Conservation (phyloP, 2,329 filamentous ascomycete genomes). For the Colletotrichum sp. region DNA sequence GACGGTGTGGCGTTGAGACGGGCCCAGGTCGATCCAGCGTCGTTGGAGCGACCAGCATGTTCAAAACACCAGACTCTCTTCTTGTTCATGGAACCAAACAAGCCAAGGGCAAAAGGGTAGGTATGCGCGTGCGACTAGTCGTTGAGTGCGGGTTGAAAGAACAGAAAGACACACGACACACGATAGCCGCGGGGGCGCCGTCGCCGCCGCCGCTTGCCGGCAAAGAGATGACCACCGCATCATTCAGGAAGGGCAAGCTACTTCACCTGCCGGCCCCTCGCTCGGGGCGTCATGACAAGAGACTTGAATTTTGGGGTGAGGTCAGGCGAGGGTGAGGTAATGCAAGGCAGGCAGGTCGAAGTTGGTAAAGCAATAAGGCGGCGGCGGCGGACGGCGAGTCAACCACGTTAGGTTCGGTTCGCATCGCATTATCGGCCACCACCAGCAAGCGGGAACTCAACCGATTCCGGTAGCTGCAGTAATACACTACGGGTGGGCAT, state of each 20-base stretch:
- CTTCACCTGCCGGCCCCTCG: not conserved
- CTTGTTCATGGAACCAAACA: not conserved
- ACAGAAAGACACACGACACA: not conserved
- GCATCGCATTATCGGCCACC: not conserved
- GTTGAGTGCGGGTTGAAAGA: not conserved
- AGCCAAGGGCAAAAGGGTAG: not conserved
- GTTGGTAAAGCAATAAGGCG: not conserved
- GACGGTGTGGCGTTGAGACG: not conserved
- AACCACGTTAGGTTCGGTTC: not conserved
- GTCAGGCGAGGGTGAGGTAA: not conserved
- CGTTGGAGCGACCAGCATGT: conserved; percentile 1
- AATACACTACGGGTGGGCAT: not conserved
- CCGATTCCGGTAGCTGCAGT: conserved; percentile 9
- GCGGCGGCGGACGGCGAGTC: conserved; percentile 11
- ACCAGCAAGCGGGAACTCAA: not conserved
- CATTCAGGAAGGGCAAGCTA: not conserved
- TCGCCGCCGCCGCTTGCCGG: not conserved
- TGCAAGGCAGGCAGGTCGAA: not conserved
- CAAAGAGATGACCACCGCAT: not conserved
- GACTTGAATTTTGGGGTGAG: not conserved
- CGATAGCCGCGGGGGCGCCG: not conserved
- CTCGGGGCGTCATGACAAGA: not conserved
- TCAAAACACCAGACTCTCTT: conserved; percentile 5
- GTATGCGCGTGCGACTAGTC: not conserved
- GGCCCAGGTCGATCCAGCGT: conserved; percentile 3